phyloP scores from a whole-genome alignment of 1,284 basidiomycete species.

The Blastosporella zonata region DNA sequence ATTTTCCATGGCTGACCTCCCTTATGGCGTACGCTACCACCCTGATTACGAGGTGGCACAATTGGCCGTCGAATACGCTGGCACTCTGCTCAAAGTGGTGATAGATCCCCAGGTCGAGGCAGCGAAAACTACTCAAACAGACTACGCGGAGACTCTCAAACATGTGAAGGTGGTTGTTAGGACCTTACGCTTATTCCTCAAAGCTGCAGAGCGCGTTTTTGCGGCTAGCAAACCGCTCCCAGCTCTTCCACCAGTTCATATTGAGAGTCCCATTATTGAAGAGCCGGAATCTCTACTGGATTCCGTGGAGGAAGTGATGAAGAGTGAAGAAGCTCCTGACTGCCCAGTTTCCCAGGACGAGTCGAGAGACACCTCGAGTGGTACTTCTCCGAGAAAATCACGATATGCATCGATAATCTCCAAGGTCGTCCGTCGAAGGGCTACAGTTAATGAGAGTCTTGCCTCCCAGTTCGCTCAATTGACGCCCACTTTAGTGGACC shows the following conservation, averaged over 20 bases:
- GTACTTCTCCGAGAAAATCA: background rate
- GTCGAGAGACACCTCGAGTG: background rate
- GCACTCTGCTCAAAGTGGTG: slow-evolving; percentile 15
- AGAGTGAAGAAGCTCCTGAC: slow-evolving; percentile 3
- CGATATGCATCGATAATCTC: slow-evolving; percentile 6
- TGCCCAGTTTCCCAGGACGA: background rate
- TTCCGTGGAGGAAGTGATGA: slow-evolving; percentile 18
- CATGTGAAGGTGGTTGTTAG: slow-evolving; percentile 18
- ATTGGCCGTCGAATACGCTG: slow-evolving; percentile 20
- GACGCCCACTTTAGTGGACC: slow-evolving; percentile 12
- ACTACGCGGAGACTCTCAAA: slow-evolving; percentile 10
- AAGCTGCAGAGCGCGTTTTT: slow-evolving; percentile 18
- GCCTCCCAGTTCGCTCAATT: slow-evolving; percentile 13
- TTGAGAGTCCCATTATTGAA: background rate
- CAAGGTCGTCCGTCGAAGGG: slow-evolving; percentile 14
- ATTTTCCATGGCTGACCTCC: slow-evolving; percentile 20
- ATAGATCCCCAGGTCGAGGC: slow-evolving; percentile 2
- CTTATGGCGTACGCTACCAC: slow-evolving; percentile 18
- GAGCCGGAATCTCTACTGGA: slow-evolving; percentile 13
- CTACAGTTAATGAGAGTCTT: slow-evolving; percentile 10
- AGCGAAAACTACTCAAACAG: background rate
- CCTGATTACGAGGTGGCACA: slow-evolving; percentile 21
- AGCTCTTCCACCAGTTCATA: slow-evolving; percentile 5
- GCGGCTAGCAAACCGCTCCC: slow-evolving; percentile 20
- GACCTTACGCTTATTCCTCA: slow-evolving; percentile 20